Conservation (phyloP, 2,329 filamentous ascomycete genomes). For the Cladosporium oxysporum region DNA sequence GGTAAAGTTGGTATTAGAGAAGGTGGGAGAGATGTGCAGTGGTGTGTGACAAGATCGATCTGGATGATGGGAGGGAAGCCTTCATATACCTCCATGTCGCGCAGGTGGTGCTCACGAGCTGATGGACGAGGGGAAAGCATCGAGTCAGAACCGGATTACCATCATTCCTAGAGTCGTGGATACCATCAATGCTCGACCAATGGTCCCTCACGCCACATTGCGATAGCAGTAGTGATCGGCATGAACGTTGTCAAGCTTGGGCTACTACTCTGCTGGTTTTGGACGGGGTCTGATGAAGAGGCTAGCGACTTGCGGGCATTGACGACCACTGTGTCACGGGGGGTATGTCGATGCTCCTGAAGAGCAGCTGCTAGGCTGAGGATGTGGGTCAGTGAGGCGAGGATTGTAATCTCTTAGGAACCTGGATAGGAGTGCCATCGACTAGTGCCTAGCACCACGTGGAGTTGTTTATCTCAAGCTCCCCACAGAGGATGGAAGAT, state of each 20-base stretch:
- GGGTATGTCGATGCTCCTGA: neutral
- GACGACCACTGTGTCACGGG: neutral
- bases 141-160: slow-evolving; percentile 7
- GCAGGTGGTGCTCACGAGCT: neutral
- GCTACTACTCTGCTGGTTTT: neutral
- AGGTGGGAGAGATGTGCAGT: slow-evolving; percentile 5
- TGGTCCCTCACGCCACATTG: neutral
- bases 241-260: slow-evolving; percentile 7
- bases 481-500: neutral
- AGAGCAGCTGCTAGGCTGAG: neutral
- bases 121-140: neutral
- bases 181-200: neutral
- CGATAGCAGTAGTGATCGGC: neutral
- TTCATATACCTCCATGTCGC: slow-evolving; percentile 5
- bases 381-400: neutral
- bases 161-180: neutral
- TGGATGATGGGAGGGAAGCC: slow-evolving; percentile 1
- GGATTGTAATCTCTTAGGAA: neutral
- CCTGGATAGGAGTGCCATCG: neutral
- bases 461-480: neutral
- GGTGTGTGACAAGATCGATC: neutral
- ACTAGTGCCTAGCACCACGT: neutral
- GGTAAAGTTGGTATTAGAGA: slow-evolving; percentile 13
- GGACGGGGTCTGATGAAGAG: neutral
- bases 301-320: neutral